Conservation (phyloP, 148 eudicot species). For the Gaultheria prostrata region DNA sequence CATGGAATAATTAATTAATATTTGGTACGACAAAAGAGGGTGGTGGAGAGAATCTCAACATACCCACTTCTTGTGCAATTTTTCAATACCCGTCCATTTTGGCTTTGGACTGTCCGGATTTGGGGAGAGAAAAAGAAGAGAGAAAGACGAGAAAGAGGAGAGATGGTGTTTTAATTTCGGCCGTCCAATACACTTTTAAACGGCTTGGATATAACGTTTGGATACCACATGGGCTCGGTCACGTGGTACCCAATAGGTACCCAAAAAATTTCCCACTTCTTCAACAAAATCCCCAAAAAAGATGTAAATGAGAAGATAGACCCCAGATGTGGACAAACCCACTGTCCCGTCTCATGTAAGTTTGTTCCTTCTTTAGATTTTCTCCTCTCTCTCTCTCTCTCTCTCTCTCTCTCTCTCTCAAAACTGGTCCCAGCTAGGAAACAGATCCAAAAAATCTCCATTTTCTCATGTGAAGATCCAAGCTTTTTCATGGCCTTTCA, state of each 20-base stretch:
- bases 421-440: conserved; percentile 15
- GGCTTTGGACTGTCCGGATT: no score
- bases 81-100: no score
- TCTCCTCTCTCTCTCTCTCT: neutral
- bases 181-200: no score
- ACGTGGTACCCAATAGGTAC: no score
- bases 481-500: conserved; percentile 18
- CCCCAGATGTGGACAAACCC: conserved; percentile 14
- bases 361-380: conserved; percentile 17
- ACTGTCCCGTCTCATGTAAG: conserved; percentile 25
- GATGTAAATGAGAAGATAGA: conserved; percentile 18
- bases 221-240: no score
- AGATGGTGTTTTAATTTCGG: no score
- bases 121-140: no score
- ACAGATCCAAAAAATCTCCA: conserved; percentile 21
- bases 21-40: neutral
- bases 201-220: no score
- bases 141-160: no score
- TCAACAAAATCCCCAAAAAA: conserved; percentile 15
- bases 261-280: no score
- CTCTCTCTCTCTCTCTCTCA: conserved; percentile 6
- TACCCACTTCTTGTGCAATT: conserved; percentile 15
- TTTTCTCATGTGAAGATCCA: conserved; percentile 6
- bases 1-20: neutral
- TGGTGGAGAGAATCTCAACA: conserved; percentile 15